These are phyloP conservation scores for Amaranthus cruentus DNA, from an alignment of 148 eudicot species.

Conservation along the genomic window DNA sequence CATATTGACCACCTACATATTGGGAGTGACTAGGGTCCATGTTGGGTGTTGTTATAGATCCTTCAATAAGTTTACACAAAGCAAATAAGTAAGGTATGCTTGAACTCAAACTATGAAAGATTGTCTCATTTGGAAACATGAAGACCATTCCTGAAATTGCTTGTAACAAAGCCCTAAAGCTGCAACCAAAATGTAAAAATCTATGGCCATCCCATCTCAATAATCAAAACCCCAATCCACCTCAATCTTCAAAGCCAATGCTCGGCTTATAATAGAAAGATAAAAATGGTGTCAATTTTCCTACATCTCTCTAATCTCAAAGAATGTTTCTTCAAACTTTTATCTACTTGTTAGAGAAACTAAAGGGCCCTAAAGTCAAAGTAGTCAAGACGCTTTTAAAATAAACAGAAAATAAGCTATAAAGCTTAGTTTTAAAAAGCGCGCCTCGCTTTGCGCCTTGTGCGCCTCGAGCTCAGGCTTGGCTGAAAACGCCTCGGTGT, in stretches of 20 bases:
- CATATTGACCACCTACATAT: background rate
- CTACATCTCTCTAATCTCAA: background rate
- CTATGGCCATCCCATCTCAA: background rate
- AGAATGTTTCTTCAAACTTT: background rate
- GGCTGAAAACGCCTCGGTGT: no score
- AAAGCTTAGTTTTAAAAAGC: no score
- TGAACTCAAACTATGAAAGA: background rate
- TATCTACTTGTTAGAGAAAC: background rate
- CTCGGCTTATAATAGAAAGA: background rate
- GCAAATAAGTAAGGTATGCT: background rate
- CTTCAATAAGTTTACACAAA: slow-evolving; percentile 1
- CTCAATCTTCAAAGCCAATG: background rate
- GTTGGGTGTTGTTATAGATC: background rate
- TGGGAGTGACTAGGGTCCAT: background rate
- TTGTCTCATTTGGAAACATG: background rate
- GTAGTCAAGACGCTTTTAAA: background rate
- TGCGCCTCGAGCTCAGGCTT: no score
- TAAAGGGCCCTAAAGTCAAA: background rate
- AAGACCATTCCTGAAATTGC: background rate
- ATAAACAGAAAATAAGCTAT: no score
- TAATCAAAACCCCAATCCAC: background rate
- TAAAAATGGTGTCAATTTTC: background rate
- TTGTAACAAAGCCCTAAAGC: background rate
- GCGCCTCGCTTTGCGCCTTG: no score
- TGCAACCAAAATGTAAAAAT: background rate